Evolutionary conservation across 2,329 filamentous ascomycete genomes (phyloP).

Genomic region (Tolypocladium pustulatum): DNA sequence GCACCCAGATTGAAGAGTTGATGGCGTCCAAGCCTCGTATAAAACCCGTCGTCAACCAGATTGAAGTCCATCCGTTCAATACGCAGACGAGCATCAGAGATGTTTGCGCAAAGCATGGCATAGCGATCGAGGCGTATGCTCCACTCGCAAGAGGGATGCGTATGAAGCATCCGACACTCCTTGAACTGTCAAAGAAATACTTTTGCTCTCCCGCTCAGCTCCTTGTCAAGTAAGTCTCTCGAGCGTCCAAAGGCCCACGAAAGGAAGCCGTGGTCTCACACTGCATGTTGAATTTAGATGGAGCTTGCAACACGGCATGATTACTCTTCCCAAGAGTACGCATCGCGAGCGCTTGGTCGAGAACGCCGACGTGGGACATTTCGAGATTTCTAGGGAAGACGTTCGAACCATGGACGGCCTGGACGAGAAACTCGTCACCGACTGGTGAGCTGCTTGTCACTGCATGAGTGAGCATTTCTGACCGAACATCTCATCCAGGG

Average conservation of each 20-base stretch:
- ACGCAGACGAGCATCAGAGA: constrained; percentile 56
- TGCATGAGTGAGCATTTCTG: not conserved
- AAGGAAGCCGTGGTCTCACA: not conserved
- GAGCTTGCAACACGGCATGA: constrained; percentile 64
- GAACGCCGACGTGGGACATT: constrained; percentile 51
- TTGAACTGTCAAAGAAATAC: constrained; percentile 55
- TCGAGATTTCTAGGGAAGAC: constrained; percentile 53
- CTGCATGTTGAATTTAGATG: constrained; percentile 37
- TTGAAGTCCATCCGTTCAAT: constrained; percentile 77
- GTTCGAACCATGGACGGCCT: constrained; percentile 51
- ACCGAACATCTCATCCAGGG: not conserved
- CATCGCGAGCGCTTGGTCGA: constrained; percentile 50
- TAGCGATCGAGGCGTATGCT: constrained; percentile 70
- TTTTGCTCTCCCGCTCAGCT: constrained; percentile 61
- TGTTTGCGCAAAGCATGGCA: constrained; percentile 54
- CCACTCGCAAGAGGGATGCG: constrained; percentile 62
- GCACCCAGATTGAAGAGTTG: constrained; percentile 52
- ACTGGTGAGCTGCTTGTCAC: constrained; percentile 33
- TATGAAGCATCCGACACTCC: constrained; percentile 56
- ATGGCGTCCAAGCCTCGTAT: constrained; percentile 51
- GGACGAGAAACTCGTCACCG: constrained; percentile 65
- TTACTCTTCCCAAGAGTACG: constrained; percentile 65
- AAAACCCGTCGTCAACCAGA: constrained; percentile 64
- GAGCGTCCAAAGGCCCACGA: not conserved
- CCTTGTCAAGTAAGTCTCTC: constrained; percentile 40